Conservation (phyloP, 768 basidiomycete species). For the Trametes cinnabarina region DNA sequence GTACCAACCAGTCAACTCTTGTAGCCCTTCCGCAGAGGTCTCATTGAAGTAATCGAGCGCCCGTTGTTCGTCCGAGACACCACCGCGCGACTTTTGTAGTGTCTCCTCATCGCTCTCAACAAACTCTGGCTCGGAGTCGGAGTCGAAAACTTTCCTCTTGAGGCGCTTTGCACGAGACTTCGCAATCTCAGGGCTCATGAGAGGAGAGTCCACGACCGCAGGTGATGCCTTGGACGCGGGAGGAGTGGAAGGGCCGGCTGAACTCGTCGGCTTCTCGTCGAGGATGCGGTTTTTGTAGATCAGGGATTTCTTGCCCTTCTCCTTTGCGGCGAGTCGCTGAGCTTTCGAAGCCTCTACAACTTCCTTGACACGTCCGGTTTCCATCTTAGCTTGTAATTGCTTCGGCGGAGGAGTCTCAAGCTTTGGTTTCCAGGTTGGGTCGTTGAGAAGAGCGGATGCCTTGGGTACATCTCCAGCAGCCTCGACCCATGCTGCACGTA, state of each 20-base stretch:
- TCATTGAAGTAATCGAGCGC: constrained; percentile 71
- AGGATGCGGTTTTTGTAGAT: constrained; percentile 70
- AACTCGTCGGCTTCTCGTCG: constrained; percentile 27
- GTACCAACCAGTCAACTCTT: constrained; percentile 69
- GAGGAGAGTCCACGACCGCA: constrained; percentile 38
- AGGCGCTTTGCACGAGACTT: constrained; percentile 48
- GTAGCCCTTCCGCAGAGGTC: constrained; percentile 58
- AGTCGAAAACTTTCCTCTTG: constrained; percentile 62
- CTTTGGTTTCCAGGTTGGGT: constrained; percentile 51
- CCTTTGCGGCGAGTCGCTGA: constrained; percentile 59
- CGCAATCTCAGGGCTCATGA: constrained; percentile 39
- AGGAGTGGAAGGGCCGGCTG: constrained; percentile 14
- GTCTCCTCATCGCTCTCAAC: constrained; percentile 47
- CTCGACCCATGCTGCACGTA: constrained; percentile 68
- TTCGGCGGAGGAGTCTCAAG: constrained; percentile 22
- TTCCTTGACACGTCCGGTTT: constrained; percentile 64
- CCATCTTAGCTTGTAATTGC: constrained; percentile 22
- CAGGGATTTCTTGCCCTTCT: constrained; percentile 79
- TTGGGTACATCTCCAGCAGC: constrained; percentile 58
- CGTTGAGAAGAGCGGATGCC: constrained; percentile 57
- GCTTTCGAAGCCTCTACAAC: constrained; percentile 73
- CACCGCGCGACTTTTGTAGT: constrained; percentile 19
- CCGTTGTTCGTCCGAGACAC: constrained; percentile 40
- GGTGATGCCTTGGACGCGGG: constrained; percentile 35
- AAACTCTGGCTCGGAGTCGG: constrained; percentile 60